Evolutionary conservation across 2,329 filamentous ascomycete species (phyloP).

Genomic region (Aspergillus neotritici): DNA sequence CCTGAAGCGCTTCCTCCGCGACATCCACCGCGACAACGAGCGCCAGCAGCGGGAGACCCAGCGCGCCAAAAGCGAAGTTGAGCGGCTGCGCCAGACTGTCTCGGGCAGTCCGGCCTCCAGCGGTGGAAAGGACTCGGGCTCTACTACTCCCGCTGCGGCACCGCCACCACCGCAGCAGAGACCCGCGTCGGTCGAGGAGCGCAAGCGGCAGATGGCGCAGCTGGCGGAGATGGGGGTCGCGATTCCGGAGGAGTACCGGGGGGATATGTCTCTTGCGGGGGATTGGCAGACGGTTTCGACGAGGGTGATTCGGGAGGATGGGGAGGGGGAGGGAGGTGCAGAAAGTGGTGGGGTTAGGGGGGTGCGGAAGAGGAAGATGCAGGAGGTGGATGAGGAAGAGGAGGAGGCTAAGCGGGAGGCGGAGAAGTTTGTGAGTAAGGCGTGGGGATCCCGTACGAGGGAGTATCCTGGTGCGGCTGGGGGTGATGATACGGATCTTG

Average conservation of each 20-base stretch:
- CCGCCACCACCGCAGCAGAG: slow-evolving; percentile 18
- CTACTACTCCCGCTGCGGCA: slow-evolving; percentile 31
- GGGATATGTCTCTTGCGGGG: slow-evolving; percentile 79
- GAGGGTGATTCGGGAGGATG: slow-evolving; percentile 25
- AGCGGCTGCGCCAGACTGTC: slow-evolving; percentile 74
- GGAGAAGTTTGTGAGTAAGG: slow-evolving; percentile 32
- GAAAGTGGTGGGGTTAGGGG: slow-evolving; percentile 41
- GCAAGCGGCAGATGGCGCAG: slow-evolving; percentile 80
- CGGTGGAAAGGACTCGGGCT: slow-evolving; percentile 15
- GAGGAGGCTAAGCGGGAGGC: slow-evolving; percentile 31
- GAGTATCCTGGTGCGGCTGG: slow-evolving; percentile 32
- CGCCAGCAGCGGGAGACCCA: slow-evolving; percentile 75
- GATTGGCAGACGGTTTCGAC: slow-evolving; percentile 73
- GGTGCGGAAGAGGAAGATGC: slow-evolving; percentile 42
- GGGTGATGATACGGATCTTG: slow-evolving; percentile 37
- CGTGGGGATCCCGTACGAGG: slow-evolving; percentile 41
- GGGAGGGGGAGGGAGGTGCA: slow-evolving; percentile 37
- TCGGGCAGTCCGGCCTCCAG: slow-evolving; percentile 34
- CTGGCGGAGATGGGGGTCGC: slow-evolving; percentile 80
- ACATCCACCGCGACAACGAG: slow-evolving; percentile 80
- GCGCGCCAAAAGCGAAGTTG: slow-evolving; percentile 75
- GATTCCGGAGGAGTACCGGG: slow-evolving; percentile 70
- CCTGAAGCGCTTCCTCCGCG: slow-evolving; percentile 82
- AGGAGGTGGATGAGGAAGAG: slow-evolving; percentile 38
- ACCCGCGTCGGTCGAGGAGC: slow-evolving; percentile 56